These are phyloP conservation scores for Bacidia gigantensis DNA, from an alignment of 495 filamentous ascomycete genomes.

Conservation along the genomic window DNA sequence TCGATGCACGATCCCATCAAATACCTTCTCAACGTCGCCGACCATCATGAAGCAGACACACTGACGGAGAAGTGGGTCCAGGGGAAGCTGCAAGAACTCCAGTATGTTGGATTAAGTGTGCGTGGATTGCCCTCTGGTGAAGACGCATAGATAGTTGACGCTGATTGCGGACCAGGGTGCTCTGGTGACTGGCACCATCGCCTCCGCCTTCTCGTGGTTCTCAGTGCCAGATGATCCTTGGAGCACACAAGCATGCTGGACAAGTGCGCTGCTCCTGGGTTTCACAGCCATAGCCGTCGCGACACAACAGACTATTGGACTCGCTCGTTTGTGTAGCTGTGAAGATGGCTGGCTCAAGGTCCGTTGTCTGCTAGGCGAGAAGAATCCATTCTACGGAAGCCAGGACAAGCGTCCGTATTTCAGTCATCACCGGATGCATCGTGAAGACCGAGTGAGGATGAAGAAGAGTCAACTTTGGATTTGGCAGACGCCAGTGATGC, in stretches of 20 bases:
- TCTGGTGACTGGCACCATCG: conserved; percentile 9
- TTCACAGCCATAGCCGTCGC: conserved; percentile 11
- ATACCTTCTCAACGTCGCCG: conserved; percentile 5
- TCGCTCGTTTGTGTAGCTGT: conserved; percentile 7
- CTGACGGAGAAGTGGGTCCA: conserved; percentile 13
- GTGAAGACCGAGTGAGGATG: neutral
- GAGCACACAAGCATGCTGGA: conserved; percentile 11
- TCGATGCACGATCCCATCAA: conserved; percentile 13
- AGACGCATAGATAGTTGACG: neutral
- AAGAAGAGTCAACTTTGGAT: conserved; percentile 10
- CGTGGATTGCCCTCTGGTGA: neutral
- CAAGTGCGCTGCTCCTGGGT: conserved; percentile 6
- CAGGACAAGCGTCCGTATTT: neutral
- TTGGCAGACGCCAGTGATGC: conserved; percentile 8
- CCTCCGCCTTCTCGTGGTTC: conserved; percentile 9
- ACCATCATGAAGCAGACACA: conserved; percentile 4
- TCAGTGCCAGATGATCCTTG: conserved; percentile 1
- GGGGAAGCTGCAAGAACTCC: conserved; percentile 8
- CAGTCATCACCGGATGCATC: neutral
- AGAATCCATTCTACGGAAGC: neutral
- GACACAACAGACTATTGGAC: conserved; percentile 12
- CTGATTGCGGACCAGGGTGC: conserved; percentile 1
- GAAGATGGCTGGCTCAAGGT: conserved; percentile 6
- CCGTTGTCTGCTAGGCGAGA: conserved; percentile 4
- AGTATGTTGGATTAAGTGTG: conserved; percentile 11